Evolutionary conservation across 306 rosid species (phyloP).

Genomic region (Boehmeria nivea): DNA sequence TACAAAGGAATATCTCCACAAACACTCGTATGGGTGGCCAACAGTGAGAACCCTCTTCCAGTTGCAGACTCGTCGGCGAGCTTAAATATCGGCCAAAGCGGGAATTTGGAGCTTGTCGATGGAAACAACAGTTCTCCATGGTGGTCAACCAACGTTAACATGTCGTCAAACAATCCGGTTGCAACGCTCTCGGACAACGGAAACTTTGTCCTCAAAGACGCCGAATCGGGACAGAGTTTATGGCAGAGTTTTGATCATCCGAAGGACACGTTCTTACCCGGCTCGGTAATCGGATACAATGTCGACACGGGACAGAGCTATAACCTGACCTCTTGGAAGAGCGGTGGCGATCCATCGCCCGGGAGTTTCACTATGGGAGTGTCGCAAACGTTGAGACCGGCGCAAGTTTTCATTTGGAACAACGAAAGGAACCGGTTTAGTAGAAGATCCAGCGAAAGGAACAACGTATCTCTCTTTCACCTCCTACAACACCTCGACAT

Average conservation of each 20-base stretch:
- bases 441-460: constrained; percentile 21
- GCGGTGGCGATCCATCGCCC: constrained; percentile 28
- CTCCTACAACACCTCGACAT: background rate
- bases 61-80: too few relatives aligned
- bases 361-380: constrained; percentile 24
- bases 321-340: constrained; percentile 36
- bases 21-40: too few relatives aligned
- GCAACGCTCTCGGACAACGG: constrained; percentile 32
- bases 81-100: constrained; percentile 19
- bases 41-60: too few relatives aligned
- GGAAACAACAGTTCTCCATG: constrained; percentile 17
- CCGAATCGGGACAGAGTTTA: background rate
- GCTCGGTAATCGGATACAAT: constrained; percentile 22
- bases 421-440: constrained; percentile 27
- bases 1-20: too few relatives aligned
- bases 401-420: constrained; percentile 38
- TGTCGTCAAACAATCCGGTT: constrained; percentile 8
- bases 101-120: constrained; percentile 29
- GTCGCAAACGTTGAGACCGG: constrained; percentile 15
- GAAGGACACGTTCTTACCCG: constrained; percentile 29
- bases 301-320: constrained; percentile 20
- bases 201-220: constrained; percentile 22
- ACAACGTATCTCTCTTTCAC: constrained; percentile 26
- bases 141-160: constrained; percentile 33
- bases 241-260: constrained; percentile 50